Base-by-base conservation (phyloP, 805 yeast species). In the Pichia paraexigua region DNA sequence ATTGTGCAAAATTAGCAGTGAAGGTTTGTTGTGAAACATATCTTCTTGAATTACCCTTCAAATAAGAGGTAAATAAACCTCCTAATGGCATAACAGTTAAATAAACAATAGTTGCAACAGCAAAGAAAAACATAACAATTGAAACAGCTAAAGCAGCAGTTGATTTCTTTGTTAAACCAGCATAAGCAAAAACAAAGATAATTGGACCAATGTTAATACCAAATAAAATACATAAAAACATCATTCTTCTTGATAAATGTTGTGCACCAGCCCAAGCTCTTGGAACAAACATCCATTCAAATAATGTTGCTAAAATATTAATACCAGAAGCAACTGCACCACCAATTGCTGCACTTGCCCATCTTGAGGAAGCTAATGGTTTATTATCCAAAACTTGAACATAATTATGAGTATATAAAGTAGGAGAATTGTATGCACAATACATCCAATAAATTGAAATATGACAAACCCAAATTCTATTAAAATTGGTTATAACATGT, bases 261-360 rank as follows among this genome's bases (percentile, higher is more conserved):
- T 92, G 98, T 69, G 98, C 97, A 71, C 99, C 99, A 37, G 98
- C 95, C 98, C 98, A 94, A 61, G 85, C 81, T 72, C 98, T 85
- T 60, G 99, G 99, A 55, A 94, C 98, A 63, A 90, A 94, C 67
- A 83, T 75, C 96, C 96, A 92, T 72, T 94, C 99, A 63, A 87
- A 80, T 39, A 90, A 53, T 28, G 98, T 91, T 47, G 99, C 99
- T 53, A 79, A 60, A 54, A 94, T 77, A 72, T 94, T 96, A 63
- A 94, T 80, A 47, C 79, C 66, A 54, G 83, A 71, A 49, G 97
- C 98, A 61, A 92, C 76, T 47, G 86, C 71, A 77, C 99, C 99
- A 71, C 92, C 98, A 61, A 91, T 74, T 49, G 96, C 96, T 58
- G 84, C 85, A 41, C 95, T 76, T 54, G 98, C 91, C 97, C 97